Evolutionary conservation across 2,329 filamentous ascomycete genomes (phyloP).

Genomic region (Anthostomella pinea): DNA sequence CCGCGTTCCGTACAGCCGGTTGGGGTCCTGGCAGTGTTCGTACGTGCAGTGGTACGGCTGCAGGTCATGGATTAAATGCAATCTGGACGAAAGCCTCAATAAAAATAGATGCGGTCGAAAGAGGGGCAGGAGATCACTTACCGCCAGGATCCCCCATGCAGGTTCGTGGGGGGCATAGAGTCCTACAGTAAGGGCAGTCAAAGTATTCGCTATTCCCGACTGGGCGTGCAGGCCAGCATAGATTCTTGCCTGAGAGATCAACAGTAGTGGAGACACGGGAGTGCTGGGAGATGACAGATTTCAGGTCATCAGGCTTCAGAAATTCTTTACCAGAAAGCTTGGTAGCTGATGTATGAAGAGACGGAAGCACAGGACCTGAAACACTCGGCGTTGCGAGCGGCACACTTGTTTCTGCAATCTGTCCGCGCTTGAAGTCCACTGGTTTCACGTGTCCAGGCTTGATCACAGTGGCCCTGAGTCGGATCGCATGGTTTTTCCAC

Average conservation of each 20-base stretch:
- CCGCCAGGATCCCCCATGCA: conserved; percentile 3
- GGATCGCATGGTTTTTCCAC: conserved; percentile 13
- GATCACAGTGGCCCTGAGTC: too few species aligned
- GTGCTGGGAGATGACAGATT: conserved; percentile 3
- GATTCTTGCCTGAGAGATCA: background rate
- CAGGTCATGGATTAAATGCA: conserved; percentile 15
- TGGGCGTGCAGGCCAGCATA: conserved; percentile 1
- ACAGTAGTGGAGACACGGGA: background rate
- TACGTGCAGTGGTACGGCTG: conserved; percentile 20
- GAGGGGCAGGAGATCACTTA: background rate
- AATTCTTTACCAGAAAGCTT: background rate
- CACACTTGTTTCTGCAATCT: background rate
- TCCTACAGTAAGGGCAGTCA: conserved; percentile 4
- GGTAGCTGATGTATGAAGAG: conserved; percentile 2
- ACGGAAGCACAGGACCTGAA: background rate
- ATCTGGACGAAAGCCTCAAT: background rate
- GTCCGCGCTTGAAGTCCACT: too few species aligned
- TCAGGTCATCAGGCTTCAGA: conserved; percentile 1
- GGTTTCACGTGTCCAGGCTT: too few species aligned
- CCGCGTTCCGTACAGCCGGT: conserved; percentile 10
- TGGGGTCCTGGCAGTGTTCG: conserved; percentile 12
- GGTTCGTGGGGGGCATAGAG: conserved; percentile 3
- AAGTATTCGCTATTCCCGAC: background rate
- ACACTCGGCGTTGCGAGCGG: background rate
- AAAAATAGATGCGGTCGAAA: too few species aligned